A percentile compares a stretch with the other conserved stretches of the same genome.
Evolutionary conservation across 345 rosid genomes (phyloP).

Genomic region (Populus nigra): DNA sequence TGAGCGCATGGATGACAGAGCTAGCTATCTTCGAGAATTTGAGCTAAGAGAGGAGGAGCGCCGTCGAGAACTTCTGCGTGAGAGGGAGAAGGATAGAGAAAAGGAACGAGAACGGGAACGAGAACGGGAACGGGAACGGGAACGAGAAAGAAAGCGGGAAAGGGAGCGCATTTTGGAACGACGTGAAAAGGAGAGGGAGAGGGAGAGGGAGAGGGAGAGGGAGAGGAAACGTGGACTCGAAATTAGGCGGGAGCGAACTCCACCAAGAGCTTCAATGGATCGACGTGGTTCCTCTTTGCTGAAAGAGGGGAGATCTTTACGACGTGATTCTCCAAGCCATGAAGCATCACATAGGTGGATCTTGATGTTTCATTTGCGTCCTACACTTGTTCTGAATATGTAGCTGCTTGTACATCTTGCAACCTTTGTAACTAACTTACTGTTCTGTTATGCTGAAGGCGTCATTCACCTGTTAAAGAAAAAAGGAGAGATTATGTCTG

Average conservation of each 20-base stretch:
- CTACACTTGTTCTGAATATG: slow-evolving; percentile 62
- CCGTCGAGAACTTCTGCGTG: slow-evolving; percentile 66
- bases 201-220: slow-evolving; percentile 75
- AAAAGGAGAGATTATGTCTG: slow-evolving; percentile 94
- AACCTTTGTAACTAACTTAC: slow-evolving; percentile 63
- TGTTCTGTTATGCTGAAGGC: slow-evolving; percentile 99
- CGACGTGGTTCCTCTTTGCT: slow-evolving; percentile 68
- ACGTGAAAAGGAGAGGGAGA: slow-evolving; percentile 74
- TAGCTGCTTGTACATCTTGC: slow-evolving; percentile 53
- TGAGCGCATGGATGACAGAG: slow-evolving; percentile 80
- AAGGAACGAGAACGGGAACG: slow-evolving; percentile 52
- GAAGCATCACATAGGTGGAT: slow-evolving; percentile 92
- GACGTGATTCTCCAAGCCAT: slow-evolving; percentile 67
- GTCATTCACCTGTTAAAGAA: slow-evolving; percentile 82
- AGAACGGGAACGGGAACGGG: slow-evolving; percentile 28
- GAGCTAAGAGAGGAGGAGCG: slow-evolving; percentile 96
- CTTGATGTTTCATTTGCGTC: slow-evolving; percentile 65
- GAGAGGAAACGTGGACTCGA: slow-evolving; percentile 70
- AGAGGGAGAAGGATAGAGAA: slow-evolving; percentile 76
- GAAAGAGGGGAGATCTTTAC: slow-evolving; percentile 53
- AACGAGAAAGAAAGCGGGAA: slow-evolving; percentile 50
- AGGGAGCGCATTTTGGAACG: slow-evolving; percentile 64
- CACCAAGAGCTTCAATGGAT: slow-evolving; percentile 62
- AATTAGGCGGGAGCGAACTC: slow-evolving; percentile 63
- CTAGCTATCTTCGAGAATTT: slow-evolving; percentile 88